phyloP scores from a whole-genome alignment of 2,329 filamentous ascomycete species.

The Talaromyces sp. region DNA sequence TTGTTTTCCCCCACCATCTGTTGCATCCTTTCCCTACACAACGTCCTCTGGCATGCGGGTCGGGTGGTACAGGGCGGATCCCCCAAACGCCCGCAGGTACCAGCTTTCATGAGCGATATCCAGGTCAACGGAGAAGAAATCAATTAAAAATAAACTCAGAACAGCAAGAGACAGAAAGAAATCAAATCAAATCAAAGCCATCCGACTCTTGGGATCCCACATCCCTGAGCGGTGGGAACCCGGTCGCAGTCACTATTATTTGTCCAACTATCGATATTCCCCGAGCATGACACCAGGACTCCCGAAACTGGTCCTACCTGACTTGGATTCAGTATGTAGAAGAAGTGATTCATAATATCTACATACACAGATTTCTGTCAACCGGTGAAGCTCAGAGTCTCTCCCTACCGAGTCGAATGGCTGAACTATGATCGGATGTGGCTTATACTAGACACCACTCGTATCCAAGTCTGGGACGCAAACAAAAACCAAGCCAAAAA shows the following conservation, averaged over 20 bases:
- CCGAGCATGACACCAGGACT: conserved; percentile 1
- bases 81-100: conserved; percentile 11
- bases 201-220: neutral
- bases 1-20: neutral
- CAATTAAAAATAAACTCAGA: too few species aligned
- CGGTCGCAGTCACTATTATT: conserved; percentile 2
- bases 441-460: too few species aligned
- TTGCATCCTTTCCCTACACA: conserved; percentile 19
- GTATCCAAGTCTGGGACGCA: too few species aligned
- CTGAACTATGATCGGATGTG: too few species aligned
- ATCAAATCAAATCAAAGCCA: neutral
- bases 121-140: too few species aligned
- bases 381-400: too few species aligned
- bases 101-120: conserved; percentile 7
- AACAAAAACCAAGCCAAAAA: too few species aligned
- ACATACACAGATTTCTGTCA: too few species aligned
- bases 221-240: neutral
- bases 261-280: conserved; percentile 22
- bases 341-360: too few species aligned
- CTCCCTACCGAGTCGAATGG: too few species aligned
- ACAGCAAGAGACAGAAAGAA: too few species aligned
- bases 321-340: too few species aligned
- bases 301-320: neutral
- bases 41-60: conserved; percentile 24
- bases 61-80: conserved; percentile 23